Percentiles rank a stretch among this genome's conserved stretches.
These are phyloP conservation scores for Leccinum truebloodii DNA, from an alignment of 768 basidiomycete genomes.

Conservation along the genomic window DNA sequence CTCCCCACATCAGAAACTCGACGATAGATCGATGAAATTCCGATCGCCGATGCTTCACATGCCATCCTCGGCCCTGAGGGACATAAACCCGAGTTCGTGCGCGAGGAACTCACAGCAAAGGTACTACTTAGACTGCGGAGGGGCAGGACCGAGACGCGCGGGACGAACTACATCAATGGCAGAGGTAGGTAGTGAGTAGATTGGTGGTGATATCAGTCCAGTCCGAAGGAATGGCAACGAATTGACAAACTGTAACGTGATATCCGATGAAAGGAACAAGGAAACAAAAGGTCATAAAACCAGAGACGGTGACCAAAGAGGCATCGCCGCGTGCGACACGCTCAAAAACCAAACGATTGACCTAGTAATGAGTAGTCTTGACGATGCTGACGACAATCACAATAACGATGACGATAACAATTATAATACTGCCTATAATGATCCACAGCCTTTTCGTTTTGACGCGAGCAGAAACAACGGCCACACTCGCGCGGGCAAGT, in stretches of 20 bases:
- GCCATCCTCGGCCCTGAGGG: conserved; percentile 82
- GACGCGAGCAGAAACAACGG: too few relatives aligned
- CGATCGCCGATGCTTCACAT: conserved; percentile 96
- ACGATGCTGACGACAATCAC: conserved; percentile 55
- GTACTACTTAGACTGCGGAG: conserved; percentile 49
- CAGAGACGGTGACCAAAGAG: too few relatives aligned
- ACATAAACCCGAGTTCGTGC: conserved; percentile 73
- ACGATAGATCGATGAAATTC: conserved; percentile 74
- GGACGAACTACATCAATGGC: conserved; percentile 44
- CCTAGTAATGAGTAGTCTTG: conserved; percentile 39
- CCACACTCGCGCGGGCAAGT: conserved; percentile 61
- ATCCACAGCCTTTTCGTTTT: conserved; percentile 83
- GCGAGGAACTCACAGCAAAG: conserved; percentile 78
- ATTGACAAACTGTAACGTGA: not conserved
- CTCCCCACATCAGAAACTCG: conserved; percentile 97
- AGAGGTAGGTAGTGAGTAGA: conserved; percentile 6
- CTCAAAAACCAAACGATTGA: not conserved
- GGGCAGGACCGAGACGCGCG: conserved; percentile 90
- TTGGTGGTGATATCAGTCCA: conserved; percentile 9
- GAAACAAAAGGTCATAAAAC: not conserved
- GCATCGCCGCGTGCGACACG: not conserved
- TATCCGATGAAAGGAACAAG: conserved; percentile 8
- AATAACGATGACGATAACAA: conserved; percentile 59
- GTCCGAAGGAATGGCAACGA: conserved; percentile 24
- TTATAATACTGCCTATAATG: conserved; percentile 43